Conservation (phyloP, 2,329 filamentous ascomycete species). For the Ceratocystis variospora region DNA sequence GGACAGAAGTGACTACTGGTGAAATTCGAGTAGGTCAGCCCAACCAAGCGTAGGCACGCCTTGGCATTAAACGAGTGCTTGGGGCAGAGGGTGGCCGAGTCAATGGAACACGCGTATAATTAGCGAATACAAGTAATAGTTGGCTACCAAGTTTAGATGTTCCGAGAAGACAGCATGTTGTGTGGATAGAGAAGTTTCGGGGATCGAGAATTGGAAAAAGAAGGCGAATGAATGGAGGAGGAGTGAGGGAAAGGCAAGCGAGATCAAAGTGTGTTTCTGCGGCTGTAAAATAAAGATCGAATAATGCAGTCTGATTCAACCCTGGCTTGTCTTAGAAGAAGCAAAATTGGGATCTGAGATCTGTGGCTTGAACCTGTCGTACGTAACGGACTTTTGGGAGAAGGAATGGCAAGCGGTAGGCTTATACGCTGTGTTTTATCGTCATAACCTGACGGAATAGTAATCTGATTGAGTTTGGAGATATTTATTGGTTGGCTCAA, state of each 20-base stretch:
- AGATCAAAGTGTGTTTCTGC: background rate
- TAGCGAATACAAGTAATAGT: too few species aligned
- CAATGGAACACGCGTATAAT: background rate
- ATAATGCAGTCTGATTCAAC: background rate
- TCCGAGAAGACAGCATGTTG: too few species aligned
- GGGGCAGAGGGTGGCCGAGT: background rate
- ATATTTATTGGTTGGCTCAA: background rate
- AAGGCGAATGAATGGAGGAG: background rate
- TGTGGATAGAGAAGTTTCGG: too few species aligned
- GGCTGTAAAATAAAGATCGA: background rate
- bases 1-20: background rate
- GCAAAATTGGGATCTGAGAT: background rate
- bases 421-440: background rate
- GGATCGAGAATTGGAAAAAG: too few species aligned
- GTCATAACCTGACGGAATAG: background rate
- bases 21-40: background rate
- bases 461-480: background rate
- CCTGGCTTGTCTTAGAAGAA: background rate
- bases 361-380: background rate
- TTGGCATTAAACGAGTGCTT: background rate
- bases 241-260: background rate
- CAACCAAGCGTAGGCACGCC: background rate
- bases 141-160: too few species aligned
- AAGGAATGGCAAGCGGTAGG: background rate
- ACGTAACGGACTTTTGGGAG: background rate